phyloP scores from a whole-genome alignment of 371 early-diverging fungal species.

The Mortierella sp. region DNA sequence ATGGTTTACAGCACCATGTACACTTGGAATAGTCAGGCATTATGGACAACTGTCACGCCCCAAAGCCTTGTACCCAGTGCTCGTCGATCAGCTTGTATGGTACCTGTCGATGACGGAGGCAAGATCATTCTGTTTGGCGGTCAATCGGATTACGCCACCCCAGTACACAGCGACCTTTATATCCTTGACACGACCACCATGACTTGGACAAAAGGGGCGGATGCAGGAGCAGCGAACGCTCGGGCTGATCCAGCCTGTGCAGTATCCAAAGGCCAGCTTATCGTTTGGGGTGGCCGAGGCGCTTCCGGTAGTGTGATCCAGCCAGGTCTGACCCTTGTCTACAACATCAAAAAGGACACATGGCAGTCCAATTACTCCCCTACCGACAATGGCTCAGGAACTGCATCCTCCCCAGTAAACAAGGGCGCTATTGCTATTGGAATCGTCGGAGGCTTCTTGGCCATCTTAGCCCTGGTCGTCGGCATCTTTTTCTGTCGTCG shows the following conservation, averaged over 20 bases:
- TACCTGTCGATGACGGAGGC: conserved; percentile 17
- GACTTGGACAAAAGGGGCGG: conserved; percentile 37
- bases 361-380: conserved; percentile 5
- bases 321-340: background rate
- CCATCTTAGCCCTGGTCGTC: too few relatives aligned
- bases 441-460: too few relatives aligned
- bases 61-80: conserved; percentile 4
- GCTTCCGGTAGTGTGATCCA: conserved; percentile 3
- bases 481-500: too few relatives aligned
- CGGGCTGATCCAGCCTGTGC: conserved; percentile 30
- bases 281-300: conserved; percentile 34
- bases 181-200: conserved; percentile 25
- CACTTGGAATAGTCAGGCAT: conserved; percentile 4
- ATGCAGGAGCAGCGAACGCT: conserved; percentile 16
- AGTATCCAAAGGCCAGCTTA: conserved; percentile 26
- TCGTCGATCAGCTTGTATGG: conserved; percentile 21
- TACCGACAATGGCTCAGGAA: too few relatives aligned
- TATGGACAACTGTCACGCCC: conserved; percentile 1
- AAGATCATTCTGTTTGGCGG: conserved; percentile 35
- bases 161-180: conserved; percentile 23
- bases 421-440: too few relatives aligned
- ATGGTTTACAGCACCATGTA: conserved; percentile 12
- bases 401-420: too few relatives aligned
- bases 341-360: background rate
- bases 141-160: conserved; percentile 12